Base-by-base conservation (phyloP, 2,329 filamentous ascomycete genomes). In the Gnomoniopsis sp. region DNA sequence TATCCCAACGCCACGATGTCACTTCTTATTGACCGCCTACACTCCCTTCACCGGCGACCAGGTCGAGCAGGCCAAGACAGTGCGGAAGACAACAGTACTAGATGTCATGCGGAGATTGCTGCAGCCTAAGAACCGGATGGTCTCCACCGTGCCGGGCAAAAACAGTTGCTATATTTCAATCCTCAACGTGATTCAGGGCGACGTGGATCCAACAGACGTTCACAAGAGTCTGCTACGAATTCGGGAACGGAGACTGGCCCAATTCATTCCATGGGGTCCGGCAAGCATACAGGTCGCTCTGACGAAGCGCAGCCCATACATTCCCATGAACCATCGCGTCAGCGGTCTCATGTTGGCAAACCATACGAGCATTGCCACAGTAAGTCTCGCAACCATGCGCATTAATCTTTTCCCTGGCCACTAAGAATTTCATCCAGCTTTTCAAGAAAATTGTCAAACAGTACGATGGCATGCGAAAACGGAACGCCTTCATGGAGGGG, bases 121-220 rank as follows among this genome's bases (percentile, higher is more conserved):
- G 59, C 96, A 99, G 75, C 95, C 95, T 43, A 99, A 99, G 81
- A 99, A 99, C 75, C 88, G 96, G 71, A 99, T 99, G 95, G 95
- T 99, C 49, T 96, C 93, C 23, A 96, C 95, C 22, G 89, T 92
- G 58, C 93, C 93, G 1, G 90, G 89, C 68, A 98, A 98, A 79
- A 96, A 91, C 78, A 97, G 92, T 77, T 99, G 95, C 79, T 99
- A 99, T 78, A 98, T 99, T 70, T 96, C 92, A 50, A 98, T 99
- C 66, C 81, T 99, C 63, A 98, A 99, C 74, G 96, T 99, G 68
- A 99, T 99, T 68, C 95, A 98, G 79, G 95, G 95, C 69, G 95
- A 99, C 74, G 95, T 96, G 43, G 96, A 99, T 71, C 93, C 95
- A 10, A 98, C 93, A 3, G 96, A 99, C 74, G 91, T 99, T 58